Evolutionary conservation across 139 green algal species (phyloP).

Genomic region (Coelastrella sp.): DNA sequence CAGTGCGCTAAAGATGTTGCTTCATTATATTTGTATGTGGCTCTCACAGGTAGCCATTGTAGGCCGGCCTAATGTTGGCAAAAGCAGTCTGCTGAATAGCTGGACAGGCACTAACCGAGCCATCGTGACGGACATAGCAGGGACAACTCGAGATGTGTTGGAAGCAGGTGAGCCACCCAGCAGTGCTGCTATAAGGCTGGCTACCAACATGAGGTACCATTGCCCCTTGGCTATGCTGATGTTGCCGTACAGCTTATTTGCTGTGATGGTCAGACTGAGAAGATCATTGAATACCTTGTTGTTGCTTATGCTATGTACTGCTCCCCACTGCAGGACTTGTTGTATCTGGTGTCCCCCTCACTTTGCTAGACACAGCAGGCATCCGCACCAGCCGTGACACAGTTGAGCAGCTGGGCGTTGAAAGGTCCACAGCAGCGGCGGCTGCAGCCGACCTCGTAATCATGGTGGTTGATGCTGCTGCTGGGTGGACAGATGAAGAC

Average conservation of each 20-base stretch:
- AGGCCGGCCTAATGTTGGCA: constrained; percentile 96
- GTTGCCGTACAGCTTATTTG: too few species aligned
- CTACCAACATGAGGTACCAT: too few species aligned
- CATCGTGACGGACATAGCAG: constrained; percentile 95
- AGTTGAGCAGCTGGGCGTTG: constrained; percentile 91
- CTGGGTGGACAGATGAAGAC: constrained; percentile 83
- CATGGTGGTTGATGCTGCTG: constrained; percentile 84
- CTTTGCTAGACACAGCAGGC: constrained; percentile 95
- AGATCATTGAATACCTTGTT: too few species aligned
- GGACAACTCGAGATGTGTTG: constrained; percentile 96
- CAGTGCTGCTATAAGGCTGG: too few species aligned
- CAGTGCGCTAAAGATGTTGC: too few species aligned
- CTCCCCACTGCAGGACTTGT: constrained; percentile 56
- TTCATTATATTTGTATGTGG: neutral
- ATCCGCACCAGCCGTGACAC: constrained; percentile 81
- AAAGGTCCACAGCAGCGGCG: constrained; percentile 68
- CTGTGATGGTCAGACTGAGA: too few species aligned
- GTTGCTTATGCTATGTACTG: neutral
- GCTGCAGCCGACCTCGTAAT: constrained; percentile 86
- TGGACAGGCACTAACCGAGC: constrained; percentile 85
- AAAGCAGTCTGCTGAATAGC: constrained; percentile 94
- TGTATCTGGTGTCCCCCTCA: constrained; percentile 88
- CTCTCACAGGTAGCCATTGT: constrained; percentile 86
- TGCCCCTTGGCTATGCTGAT: too few species aligned
- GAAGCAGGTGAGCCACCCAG: constrained; percentile 81